Base-by-base conservation (phyloP, 2,329 filamentous ascomycete species). In the Allantophomopsis lycopodina region DNA sequence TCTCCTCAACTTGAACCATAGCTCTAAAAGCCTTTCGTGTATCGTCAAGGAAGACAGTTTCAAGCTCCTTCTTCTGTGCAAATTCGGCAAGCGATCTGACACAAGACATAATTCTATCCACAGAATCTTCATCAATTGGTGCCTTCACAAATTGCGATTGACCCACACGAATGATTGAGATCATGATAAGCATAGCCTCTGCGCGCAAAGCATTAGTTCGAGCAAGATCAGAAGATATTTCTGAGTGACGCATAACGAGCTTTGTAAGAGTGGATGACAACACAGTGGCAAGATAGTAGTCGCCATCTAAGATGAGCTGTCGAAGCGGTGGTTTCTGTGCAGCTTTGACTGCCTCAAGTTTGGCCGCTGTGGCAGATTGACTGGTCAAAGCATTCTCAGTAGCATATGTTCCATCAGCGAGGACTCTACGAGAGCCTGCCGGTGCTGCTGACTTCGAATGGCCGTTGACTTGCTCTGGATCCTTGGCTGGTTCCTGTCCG, bases 111-210 rank as follows among this genome's bases (percentile, higher is more conserved):
- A 98, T 89, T 52, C 91, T 80, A 60, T 98, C 91, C n/a, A 96
- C 76, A 0, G 91, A 95, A 58, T 98, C 91, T 59, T 98, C 91
- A 46, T 98, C 91, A 47, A 98, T 96, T 2, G 87, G 84, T 1
- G 86, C 83, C 66, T 96, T 96, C 55, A 94, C 91, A 50, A 98
- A 98, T 47, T 94, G 86, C n/a, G 89, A 96, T 62, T 98, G 91
- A 32, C 91, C 91, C 44, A 95, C 91, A 37, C 91, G 87, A 49
- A 98, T 86, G 50, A 98, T 93, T 5, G 91, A 96, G 51, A 98
- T 94, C 88, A 96, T 94, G 57, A 98, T 96, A 39, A 98, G 73
- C 91, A 98, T 98, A 35, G 91, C 91, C 61, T 98, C 91, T 3
- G 91, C 91, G 37, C 86, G 82, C 18, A 98, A 73, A 21, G 89